Percentiles rank a stretch among this genome's conserved stretches.
phyloP scores from a whole-genome alignment of 768 basidiomycete genomes.

The Xerocomus brunneocitrinus region DNA sequence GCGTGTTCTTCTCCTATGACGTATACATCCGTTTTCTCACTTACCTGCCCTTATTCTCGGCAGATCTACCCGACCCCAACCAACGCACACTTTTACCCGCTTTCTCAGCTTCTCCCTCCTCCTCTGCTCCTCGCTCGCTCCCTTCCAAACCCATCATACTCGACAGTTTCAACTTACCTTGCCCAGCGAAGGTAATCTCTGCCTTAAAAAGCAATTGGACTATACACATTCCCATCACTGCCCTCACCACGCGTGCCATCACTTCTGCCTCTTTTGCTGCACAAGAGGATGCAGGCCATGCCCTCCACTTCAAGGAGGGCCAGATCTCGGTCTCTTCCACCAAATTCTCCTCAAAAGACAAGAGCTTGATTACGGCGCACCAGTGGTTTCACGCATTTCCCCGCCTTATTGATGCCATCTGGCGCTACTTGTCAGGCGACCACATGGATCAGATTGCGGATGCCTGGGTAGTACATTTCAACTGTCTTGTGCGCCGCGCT shows the following conservation, averaged over 20 bases:
- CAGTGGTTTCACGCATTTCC: neutral
- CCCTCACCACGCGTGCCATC: neutral
- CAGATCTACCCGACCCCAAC: neutral
- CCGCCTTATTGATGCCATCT: neutral
- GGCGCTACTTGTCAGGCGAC: neutral
- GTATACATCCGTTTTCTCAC: too few species aligned
- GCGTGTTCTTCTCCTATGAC: too few species aligned
- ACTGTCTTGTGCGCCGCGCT: neutral
- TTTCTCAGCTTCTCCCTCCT: neutral
- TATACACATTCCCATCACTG: neutral
- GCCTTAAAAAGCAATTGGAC: neutral
- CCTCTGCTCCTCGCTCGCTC: neutral
- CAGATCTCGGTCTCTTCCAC: neutral
- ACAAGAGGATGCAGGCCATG: neutral
- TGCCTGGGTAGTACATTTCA: neutral
- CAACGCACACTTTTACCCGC: neutral
- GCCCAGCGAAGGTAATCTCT: neutral
- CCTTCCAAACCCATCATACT: neutral
- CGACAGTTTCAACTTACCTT: neutral
- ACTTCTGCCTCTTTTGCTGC: neutral
- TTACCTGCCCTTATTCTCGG: too few species aligned
- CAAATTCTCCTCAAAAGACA: neutral
- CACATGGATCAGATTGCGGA: neutral
- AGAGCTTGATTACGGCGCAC: neutral
- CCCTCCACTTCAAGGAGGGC: neutral